phyloP scores from a whole-genome alignment of 495 filamentous ascomycete genomes.

The Bombardia bombarda region DNA sequence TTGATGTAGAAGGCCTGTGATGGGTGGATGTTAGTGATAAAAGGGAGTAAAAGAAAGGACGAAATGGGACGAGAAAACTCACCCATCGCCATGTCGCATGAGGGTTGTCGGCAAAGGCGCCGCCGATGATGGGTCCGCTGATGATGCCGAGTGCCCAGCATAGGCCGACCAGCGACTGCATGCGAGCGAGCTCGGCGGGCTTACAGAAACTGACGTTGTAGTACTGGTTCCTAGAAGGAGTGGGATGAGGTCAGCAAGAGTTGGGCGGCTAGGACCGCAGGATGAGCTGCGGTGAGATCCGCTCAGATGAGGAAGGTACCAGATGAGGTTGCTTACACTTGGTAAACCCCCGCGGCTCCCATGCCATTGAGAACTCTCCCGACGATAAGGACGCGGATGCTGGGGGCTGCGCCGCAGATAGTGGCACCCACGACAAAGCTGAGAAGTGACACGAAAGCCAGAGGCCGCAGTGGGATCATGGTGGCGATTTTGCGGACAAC shows the following conservation, averaged over 20 bases:
- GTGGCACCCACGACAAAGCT: neutral
- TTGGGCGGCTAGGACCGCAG: neutral
- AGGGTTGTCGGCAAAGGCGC: neutral
- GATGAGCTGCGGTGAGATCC: no score
- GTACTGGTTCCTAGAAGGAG: neutral
- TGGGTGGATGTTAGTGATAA: neutral
- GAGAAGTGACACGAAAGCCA: neutral
- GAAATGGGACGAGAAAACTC: neutral
- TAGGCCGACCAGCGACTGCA: neutral
- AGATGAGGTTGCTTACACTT: neutral
- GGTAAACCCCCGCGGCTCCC: neutral
- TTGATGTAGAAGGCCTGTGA: neutral
- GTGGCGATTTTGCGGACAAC: neutral
- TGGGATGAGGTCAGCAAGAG: neutral
- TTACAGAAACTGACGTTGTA: neutral
- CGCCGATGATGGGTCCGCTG: neutral
- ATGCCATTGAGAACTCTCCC: neutral
- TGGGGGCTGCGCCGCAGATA: neutral
- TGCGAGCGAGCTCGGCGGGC: neutral
- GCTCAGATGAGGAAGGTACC: neutral
- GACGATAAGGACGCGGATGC: neutral
- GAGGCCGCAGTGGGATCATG: neutral
- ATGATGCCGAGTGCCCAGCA: neutral
- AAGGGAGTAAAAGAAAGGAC: no score
- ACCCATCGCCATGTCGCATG: neutral